Evolutionary conservation across 139 green algal genomes (phyloP).

Genomic region (Pycnococcus provasolii): DNA sequence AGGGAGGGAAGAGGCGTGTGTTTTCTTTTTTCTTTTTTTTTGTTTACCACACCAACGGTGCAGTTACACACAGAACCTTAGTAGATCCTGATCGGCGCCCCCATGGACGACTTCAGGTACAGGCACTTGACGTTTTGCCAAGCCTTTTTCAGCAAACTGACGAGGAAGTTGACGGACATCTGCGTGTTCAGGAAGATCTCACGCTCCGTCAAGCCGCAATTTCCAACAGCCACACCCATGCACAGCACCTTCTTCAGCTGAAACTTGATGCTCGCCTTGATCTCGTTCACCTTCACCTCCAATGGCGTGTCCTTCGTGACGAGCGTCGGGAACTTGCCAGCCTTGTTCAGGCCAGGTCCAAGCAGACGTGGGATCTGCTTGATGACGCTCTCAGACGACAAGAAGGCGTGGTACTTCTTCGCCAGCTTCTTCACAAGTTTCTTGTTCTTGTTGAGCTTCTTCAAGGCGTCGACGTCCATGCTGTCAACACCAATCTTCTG

Average conservation of each 20-base stretch:
- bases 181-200: constrained; percentile 73
- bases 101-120: constrained; percentile 96
- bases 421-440: constrained; percentile 99
- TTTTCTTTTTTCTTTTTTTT: no score
- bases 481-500: constrained; percentile 68
- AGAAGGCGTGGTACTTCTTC: constrained; percentile 94
- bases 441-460: constrained; percentile 99
- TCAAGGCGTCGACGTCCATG: constrained; percentile 91
- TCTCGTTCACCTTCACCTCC: constrained; percentile 83
- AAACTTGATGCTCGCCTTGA: constrained; percentile 93
- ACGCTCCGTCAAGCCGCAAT: constrained; percentile 78
- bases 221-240: constrained; percentile 91
- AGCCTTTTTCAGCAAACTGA: constrained; percentile 99
- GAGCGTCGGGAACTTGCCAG: constrained; percentile 94
- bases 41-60: no score
- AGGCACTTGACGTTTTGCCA: constrained; percentile 96
- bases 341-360: constrained; percentile 97
- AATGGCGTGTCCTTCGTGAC: constrained; percentile 58
- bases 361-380: constrained; percentile 98
- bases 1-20: no score
- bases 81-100: constrained; percentile 84
- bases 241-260: constrained; percentile 99
- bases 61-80: constrained; percentile 44
- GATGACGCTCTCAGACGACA: constrained; percentile 96
- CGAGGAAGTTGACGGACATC: constrained; percentile 94